Evolutionary conservation across 2,329 filamentous ascomycete genomes (phyloP).

Genomic region (Pseudocercospora macadamiae): DNA sequence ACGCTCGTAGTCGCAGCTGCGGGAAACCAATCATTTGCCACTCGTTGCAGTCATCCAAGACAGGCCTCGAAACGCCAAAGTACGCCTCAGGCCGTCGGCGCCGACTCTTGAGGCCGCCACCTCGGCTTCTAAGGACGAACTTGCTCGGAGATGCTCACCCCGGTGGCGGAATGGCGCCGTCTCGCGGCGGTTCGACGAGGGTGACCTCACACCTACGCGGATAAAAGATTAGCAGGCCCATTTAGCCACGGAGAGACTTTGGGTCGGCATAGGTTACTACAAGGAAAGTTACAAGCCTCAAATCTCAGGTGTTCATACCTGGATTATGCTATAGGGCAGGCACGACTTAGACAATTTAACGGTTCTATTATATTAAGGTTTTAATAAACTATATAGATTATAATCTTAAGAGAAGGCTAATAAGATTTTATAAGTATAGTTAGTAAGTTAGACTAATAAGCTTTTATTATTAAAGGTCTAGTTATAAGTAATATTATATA

Average conservation of each 20-base stretch:
- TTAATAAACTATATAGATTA: too few relatives aligned
- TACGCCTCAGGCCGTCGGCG: neutral
- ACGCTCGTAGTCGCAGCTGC: too few relatives aligned
- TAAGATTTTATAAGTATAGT: too few relatives aligned
- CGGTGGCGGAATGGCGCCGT: neutral
- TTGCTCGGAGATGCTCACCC: constrained; percentile 8
- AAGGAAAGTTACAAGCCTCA: too few relatives aligned
- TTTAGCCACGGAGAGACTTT: neutral
- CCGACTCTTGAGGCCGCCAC: too few relatives aligned
- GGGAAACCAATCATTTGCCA: neutral
- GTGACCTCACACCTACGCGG: neutral
- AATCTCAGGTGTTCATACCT: too few relatives aligned
- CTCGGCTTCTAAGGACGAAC: neutral
- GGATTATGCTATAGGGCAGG: too few relatives aligned
- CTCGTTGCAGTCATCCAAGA: neutral
- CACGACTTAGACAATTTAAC: neutral
- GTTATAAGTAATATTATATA: too few relatives aligned
- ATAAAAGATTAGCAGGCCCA: neutral
- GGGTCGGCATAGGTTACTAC: too few relatives aligned
- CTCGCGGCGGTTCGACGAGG: neutral
- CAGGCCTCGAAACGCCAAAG: neutral
- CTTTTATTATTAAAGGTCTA: too few relatives aligned
- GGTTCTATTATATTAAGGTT: neutral
- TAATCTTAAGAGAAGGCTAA: too few relatives aligned
- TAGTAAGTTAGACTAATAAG: too few relatives aligned